Percentiles rank a stretch among this genome's conserved stretches.
phyloP scores from a whole-genome alignment of 2,329 filamentous ascomycete genomes.

The Clarireedia homoeocarpa region DNA sequence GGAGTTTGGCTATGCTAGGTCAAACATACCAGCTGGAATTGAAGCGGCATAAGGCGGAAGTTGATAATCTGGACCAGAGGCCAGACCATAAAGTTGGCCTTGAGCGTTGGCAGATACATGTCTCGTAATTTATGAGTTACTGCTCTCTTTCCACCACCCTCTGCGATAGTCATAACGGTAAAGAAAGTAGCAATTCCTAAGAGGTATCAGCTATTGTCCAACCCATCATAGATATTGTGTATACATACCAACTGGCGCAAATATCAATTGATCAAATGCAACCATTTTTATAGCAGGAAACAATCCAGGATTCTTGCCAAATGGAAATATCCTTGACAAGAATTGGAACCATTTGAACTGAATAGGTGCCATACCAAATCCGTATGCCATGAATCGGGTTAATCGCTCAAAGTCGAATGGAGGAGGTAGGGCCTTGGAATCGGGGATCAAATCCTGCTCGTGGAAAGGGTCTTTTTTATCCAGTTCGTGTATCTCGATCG shows the following conservation, averaged over 20 bases:
- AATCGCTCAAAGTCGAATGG: slow-evolving; percentile 94
- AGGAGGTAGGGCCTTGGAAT: slow-evolving; percentile 57
- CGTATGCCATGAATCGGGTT: slow-evolving; percentile 93
- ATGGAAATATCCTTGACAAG: slow-evolving; percentile 72
- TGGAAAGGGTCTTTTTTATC: slow-evolving; percentile 68
- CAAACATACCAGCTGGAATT: slow-evolving; percentile 84
- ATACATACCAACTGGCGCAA: slow-evolving; percentile 69
- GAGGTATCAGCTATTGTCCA: slow-evolving; percentile 10
- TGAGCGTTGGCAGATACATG: slow-evolving; percentile 87
- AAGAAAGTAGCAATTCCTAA: slow-evolving; percentile 79
- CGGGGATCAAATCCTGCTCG: slow-evolving; percentile 58
- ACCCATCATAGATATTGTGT: neutral
- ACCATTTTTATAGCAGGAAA: slow-evolving; percentile 81
- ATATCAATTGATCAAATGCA: slow-evolving; percentile 85
- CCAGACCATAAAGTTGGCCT: slow-evolving; percentile 95
- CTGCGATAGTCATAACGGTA: slow-evolving; percentile 90
- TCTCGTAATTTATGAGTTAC: slow-evolving; percentile 81
- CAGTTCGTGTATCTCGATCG: slow-evolving; percentile 83
- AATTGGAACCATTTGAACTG: slow-evolving; percentile 97
- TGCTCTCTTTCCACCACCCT: slow-evolving; percentile 78
- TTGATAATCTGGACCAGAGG: slow-evolving; percentile 94
- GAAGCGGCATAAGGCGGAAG: slow-evolving; percentile 89
- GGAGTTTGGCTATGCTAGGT: neutral
- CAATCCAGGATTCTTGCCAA: slow-evolving; percentile 68
- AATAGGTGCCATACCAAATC: slow-evolving; percentile 89